These are phyloP conservation scores for Cicer yamashitae DNA, from an alignment of 306 rosid genomes.

Conservation along the genomic window DNA sequence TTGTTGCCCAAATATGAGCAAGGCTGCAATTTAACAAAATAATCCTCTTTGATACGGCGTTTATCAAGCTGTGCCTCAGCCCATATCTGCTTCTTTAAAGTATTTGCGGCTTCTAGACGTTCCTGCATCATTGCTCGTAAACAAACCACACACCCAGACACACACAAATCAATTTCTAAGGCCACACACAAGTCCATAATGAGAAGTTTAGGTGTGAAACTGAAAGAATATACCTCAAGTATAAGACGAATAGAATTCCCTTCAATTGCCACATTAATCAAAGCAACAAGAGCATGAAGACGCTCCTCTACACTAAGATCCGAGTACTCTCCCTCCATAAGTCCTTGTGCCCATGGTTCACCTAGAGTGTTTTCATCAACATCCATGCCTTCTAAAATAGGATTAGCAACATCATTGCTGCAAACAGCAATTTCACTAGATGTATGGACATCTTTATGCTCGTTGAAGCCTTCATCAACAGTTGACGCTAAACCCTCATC, in stretches of 20 bases:
- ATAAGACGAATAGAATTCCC: slow-evolving; percentile 70
- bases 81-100: slow-evolving; percentile 81
- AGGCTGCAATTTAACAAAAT: slow-evolving; percentile 48
- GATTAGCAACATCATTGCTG: slow-evolving; percentile 39
- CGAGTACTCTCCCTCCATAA: slow-evolving; percentile 75
- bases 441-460: slow-evolving; percentile 44
- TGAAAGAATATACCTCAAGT: slow-evolving; percentile 65
- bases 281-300: slow-evolving; percentile 68
- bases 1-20: slow-evolving; percentile 47
- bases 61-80: slow-evolving; percentile 74
- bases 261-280: slow-evolving; percentile 69
- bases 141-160: slow-evolving; percentile 10
- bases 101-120: slow-evolving; percentile 82
- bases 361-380: slow-evolving; percentile 65
- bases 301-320: slow-evolving; percentile 86
- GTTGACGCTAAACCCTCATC: slow-evolving; percentile 43
- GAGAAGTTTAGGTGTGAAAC: background rate
- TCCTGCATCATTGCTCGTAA: slow-evolving; percentile 60
- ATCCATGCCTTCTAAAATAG: slow-evolving; percentile 50
- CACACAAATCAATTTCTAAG: slow-evolving; percentile 8
- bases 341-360: slow-evolving; percentile 83
- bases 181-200: background rate
- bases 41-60: slow-evolving; percentile 68
- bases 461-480: slow-evolving; percentile 37
- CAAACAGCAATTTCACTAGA: slow-evolving; percentile 45